phyloP scores from a whole-genome alignment of 352 stramenopile species.

The Aphanomyces cochlioides region DNA sequence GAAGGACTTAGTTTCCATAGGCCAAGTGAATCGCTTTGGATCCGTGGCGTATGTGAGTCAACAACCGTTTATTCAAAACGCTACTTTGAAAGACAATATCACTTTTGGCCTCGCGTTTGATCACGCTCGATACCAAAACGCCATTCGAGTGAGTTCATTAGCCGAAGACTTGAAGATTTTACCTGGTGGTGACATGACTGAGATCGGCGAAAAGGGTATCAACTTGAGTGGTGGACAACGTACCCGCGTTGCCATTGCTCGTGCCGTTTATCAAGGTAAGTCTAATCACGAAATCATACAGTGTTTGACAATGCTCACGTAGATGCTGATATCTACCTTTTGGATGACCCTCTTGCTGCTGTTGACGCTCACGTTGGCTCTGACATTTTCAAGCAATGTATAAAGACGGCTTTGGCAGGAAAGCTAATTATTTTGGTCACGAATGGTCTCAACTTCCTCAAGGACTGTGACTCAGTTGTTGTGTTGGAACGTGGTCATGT shows the following conservation, averaged over 20 bases:
- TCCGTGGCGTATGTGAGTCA: conserved; percentile 92
- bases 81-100: conserved; percentile 94
- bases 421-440: conserved; percentile 34
- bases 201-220: conserved; percentile 45
- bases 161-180: conserved; percentile 51
- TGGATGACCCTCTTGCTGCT: conserved; percentile 38
- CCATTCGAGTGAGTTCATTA: conserved; percentile 25
- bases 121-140: conserved; percentile 37
- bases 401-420: conserved; percentile 31
- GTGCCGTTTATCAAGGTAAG: conserved; percentile 17
- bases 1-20: not conserved
- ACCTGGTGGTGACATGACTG: conserved; percentile 50
- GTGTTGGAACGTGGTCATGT: conserved; percentile 57
- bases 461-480: conserved; percentile 55
- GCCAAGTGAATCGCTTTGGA: conserved; percentile 62
- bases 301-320: not conserved
- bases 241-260: conserved; percentile 28
- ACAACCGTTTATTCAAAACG: conserved; percentile 96
- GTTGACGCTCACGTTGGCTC: conserved; percentile 49
- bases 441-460: conserved; percentile 48
- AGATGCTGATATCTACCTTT: conserved; percentile 5
- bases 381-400: conserved; percentile 40
- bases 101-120: conserved; percentile 85
- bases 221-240: conserved; percentile 46
- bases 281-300: not conserved